Conservation (phyloP, 2,329 filamentous ascomycete genomes). For the Zymoseptoria pseudotritici region DNA sequence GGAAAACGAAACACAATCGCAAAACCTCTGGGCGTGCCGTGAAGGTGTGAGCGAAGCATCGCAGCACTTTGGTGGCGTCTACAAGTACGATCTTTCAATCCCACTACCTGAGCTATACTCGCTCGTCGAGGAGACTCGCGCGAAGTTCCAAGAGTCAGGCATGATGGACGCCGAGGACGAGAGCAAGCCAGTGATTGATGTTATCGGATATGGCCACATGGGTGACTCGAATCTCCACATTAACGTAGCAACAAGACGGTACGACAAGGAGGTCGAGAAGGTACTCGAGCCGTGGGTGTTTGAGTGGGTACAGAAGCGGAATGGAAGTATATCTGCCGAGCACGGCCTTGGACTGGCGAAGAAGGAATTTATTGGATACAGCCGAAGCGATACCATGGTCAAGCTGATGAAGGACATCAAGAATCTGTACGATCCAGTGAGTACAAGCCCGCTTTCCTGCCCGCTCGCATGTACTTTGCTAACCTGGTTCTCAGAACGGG, state of each 20-base stretch:
- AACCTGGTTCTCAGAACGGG: slow-evolving; percentile 58
- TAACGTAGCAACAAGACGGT: slow-evolving; percentile 75
- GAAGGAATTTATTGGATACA: slow-evolving; percentile 93
- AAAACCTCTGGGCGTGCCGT: slow-evolving; percentile 80
- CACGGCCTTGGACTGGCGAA: slow-evolving; percentile 91
- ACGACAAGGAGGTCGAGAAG: slow-evolving; percentile 81
- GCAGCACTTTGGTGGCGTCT: slow-evolving; percentile 86
- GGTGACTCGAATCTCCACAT: slow-evolving; percentile 93
- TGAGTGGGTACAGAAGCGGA: slow-evolving; percentile 84
- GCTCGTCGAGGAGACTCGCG: slow-evolving; percentile 77
- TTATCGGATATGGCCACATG: slow-evolving; percentile 98
- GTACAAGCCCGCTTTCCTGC: slow-evolving; percentile 30
- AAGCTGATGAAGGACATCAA: slow-evolving; percentile 93
- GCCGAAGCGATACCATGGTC: slow-evolving; percentile 78
- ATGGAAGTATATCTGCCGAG: slow-evolving; percentile 93
- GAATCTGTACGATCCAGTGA: slow-evolving; percentile 85
- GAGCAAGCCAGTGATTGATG: slow-evolving; percentile 71
- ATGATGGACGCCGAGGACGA: slow-evolving; percentile 65
- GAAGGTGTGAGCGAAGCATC: slow-evolving; percentile 88
- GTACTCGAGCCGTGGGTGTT: slow-evolving; percentile 91
- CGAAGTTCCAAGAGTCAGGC: slow-evolving; percentile 63
- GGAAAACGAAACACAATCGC: slow-evolving; percentile 84
- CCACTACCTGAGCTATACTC: slow-evolving; percentile 80
- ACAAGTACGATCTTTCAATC: slow-evolving; percentile 98
- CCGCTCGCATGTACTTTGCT: not conserved